Conservation (phyloP, 495 filamentous ascomycete genomes). For the Evernia prunastri region DNA sequence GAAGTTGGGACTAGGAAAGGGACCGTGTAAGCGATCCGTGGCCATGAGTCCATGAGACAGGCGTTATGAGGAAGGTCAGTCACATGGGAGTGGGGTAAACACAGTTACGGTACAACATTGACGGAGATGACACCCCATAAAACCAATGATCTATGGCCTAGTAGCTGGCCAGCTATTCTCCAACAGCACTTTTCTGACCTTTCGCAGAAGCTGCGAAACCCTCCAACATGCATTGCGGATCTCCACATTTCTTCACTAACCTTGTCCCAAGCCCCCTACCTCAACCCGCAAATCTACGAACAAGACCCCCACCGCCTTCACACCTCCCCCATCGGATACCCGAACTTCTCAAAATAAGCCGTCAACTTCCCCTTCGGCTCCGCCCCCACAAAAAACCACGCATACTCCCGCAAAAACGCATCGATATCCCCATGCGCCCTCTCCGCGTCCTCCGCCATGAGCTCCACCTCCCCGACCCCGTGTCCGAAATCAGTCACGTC, state of each 20-base stretch:
- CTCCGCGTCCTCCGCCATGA: slow-evolving; percentile 24
- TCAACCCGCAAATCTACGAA: background rate
- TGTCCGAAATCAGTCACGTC: slow-evolving; percentile 36
- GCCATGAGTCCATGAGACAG: no score
- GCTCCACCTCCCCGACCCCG: slow-evolving; percentile 36
- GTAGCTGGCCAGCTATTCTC: background rate
- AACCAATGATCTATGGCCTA: no score
- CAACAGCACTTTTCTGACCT: background rate
- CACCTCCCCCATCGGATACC: slow-evolving; percentile 4
- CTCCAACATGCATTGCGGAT: background rate
- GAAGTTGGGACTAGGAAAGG: no score
- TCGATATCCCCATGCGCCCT: slow-evolving; percentile 26
- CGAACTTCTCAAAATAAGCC: slow-evolving; percentile 33
- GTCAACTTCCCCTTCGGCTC: slow-evolving; percentile 36
- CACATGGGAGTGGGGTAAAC: no score
- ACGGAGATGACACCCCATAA: no score
- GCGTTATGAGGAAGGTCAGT: no score
- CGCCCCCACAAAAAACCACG: slow-evolving; percentile 33
- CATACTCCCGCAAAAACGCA: slow-evolving; percentile 34
- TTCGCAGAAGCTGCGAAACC: background rate
- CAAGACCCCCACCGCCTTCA: background rate
- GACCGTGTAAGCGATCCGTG: no score
- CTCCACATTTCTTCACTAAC: background rate
- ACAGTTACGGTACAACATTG: no score
- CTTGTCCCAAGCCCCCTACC: background rate